Percentiles rank a stretch among this genome's conserved stretches.
Evolutionary conservation across 2,329 filamentous ascomycete species (phyloP).

Genomic region (Aspergillus neoniger): DNA sequence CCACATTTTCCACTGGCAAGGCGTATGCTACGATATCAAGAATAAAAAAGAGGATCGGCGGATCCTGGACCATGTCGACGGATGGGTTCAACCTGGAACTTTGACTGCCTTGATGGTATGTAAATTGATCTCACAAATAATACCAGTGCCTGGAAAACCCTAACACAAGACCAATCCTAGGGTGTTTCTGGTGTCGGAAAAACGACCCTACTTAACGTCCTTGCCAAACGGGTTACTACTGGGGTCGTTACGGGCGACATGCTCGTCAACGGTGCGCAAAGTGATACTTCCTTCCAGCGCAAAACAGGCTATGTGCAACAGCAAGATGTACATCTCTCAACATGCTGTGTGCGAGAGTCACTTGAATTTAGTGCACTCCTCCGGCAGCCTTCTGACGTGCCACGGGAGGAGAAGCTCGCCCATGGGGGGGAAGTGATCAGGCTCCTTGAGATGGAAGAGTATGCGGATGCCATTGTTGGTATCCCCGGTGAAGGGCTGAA

Average conservation of each 20-base stretch:
- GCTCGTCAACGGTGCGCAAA: slow-evolving; percentile 69
- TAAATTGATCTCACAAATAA: too few species aligned
- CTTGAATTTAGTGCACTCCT: slow-evolving; percentile 79
- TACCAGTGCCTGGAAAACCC: too few species aligned
- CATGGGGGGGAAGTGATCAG: slow-evolving; percentile 88
- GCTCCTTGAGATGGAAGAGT: slow-evolving; percentile 81
- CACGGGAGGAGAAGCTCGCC: slow-evolving; percentile 71
- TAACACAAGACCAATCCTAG: slow-evolving; percentile 13
- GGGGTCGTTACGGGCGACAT: slow-evolving; percentile 83
- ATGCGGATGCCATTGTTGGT: slow-evolving; percentile 84
- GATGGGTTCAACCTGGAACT: too few species aligned
- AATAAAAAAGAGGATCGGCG: too few species aligned
- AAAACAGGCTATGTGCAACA: slow-evolving; percentile 51
- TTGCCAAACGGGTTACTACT: slow-evolving; percentile 79
- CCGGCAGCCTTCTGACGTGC: slow-evolving; percentile 71
- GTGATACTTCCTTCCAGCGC: slow-evolving; percentile 52
- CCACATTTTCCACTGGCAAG: too few species aligned
- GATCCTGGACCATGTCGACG: too few species aligned
- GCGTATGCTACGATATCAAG: too few species aligned
- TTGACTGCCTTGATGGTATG: too few species aligned
- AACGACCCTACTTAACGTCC: slow-evolving; percentile 79
- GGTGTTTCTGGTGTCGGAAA: slow-evolving; percentile 84
- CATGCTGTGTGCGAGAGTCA: slow-evolving; percentile 80
- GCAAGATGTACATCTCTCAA: slow-evolving; percentile 80
- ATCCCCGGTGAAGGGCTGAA: slow-evolving; percentile 74